Conservation (phyloP, 2,329 filamentous ascomycete species). For the Westerdykella aurantiaca region DNA sequence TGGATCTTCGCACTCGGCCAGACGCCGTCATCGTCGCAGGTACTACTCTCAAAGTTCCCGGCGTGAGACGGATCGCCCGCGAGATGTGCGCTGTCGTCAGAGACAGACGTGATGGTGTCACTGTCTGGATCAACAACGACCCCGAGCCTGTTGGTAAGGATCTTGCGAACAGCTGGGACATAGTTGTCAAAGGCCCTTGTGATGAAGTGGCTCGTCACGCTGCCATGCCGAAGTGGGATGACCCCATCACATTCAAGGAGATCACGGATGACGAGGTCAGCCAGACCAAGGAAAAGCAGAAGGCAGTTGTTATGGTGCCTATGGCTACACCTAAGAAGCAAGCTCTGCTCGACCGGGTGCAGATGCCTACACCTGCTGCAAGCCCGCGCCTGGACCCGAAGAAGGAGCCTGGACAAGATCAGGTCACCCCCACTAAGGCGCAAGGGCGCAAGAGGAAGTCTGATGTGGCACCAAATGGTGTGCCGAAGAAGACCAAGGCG, state of each 20-base stretch:
- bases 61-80: slow-evolving; percentile 75
- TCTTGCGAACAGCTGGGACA: slow-evolving; percentile 88
- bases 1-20: slow-evolving; percentile 77
- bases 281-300: slow-evolving; percentile 17
- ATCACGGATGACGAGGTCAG: slow-evolving; percentile 30
- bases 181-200: slow-evolving; percentile 79
- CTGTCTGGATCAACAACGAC: slow-evolving; percentile 92
- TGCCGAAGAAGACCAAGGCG: slow-evolving; percentile 8
- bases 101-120: slow-evolving; percentile 73
- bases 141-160: slow-evolving; percentile 75
- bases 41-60: slow-evolving; percentile 77
- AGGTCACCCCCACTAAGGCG: slow-evolving; percentile 17
- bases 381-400: slow-evolving; percentile 30
- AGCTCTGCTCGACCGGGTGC: slow-evolving; percentile 20
- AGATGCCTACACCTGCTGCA: slow-evolving; percentile 30
- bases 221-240: slow-evolving; percentile 55
- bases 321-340: slow-evolving; percentile 24
- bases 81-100: slow-evolving; percentile 88
- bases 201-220: slow-evolving; percentile 78
- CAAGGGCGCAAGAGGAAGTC: slow-evolving; percentile 27
- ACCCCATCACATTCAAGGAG: slow-evolving; percentile 34
- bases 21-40: slow-evolving; percentile 93
- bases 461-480: slow-evolving; percentile 14
- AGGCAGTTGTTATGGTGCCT: slow-evolving; percentile 21
- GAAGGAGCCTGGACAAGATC: slow-evolving; percentile 16